Evolutionary conservation across 2,329 filamentous ascomycete species (phyloP).

Genomic region (Ascochyta clinopodiicola): DNA sequence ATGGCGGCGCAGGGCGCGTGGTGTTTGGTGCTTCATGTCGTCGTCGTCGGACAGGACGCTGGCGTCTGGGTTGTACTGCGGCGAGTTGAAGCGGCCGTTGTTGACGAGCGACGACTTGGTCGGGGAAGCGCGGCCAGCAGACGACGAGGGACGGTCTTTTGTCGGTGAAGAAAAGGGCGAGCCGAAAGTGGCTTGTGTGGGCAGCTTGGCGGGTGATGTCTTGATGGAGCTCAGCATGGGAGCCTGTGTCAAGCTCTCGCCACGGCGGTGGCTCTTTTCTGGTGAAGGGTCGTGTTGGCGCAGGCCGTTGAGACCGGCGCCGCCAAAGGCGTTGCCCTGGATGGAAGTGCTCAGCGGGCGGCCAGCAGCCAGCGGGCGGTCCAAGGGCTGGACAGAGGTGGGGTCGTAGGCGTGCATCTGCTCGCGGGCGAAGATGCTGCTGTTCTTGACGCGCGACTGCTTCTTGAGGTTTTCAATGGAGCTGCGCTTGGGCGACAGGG

Average conservation of each 20-base stretch:
- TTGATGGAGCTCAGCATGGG: conserved; percentile 65
- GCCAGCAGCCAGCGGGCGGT: conserved; percentile 76
- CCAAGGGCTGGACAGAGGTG: conserved; percentile 74
- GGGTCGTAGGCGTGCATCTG: conserved; percentile 94
- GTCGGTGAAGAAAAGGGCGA: conserved; percentile 34
- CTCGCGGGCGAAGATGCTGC: conserved; percentile 93
- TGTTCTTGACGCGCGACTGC: conserved; percentile 95
- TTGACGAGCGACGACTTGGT: conserved; percentile 87
- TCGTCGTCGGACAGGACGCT: conserved; percentile 51
- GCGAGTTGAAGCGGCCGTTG: conserved; percentile 61
- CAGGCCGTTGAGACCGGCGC: conserved; percentile 60
- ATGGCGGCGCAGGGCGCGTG: conserved; percentile 77
- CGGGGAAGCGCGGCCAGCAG: conserved; percentile 68
- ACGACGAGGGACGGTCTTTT: conserved; percentile 33
- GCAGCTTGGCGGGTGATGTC: conserved; percentile 64
- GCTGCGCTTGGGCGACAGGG: conserved; percentile 77
- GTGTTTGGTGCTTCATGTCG: conserved; percentile 65
- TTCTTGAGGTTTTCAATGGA: conserved; percentile 96
- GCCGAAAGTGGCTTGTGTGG: conserved; percentile 54
- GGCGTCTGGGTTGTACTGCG: conserved; percentile 45
- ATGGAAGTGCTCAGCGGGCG: conserved; percentile 64
- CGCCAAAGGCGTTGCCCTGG: conserved; percentile 73
- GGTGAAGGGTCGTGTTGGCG: conserved; percentile 38
- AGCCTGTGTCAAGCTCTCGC: conserved; percentile 67
- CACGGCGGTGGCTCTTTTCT: conserved; percentile 47